A percentile compares a stretch with the other conserved stretches of the same genome.
Conservation (phyloP, 2,329 filamentous ascomycete species). For the Colletotrichum tabaci region DNA sequence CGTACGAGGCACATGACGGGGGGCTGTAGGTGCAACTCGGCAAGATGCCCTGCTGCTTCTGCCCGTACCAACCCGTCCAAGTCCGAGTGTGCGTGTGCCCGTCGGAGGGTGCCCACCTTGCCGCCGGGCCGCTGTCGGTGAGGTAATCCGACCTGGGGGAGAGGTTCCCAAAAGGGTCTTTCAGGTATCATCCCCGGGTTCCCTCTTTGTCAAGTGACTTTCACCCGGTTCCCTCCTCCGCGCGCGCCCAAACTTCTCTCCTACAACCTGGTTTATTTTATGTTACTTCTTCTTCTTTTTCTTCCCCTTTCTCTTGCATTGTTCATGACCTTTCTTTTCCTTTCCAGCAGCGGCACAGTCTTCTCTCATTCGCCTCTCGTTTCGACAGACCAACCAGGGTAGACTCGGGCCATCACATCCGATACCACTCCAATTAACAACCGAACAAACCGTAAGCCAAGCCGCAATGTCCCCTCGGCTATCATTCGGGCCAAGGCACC, state of each 20-base stretch:
- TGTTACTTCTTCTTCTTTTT: not conserved
- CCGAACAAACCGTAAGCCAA: slow-evolving; percentile 17
- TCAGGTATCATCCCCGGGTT: slow-evolving; percentile 42
- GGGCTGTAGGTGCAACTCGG: not conserved
- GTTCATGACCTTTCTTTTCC: not conserved
- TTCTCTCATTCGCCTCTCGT: not conserved
- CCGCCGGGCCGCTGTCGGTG: slow-evolving; percentile 42
- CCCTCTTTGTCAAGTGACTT: slow-evolving; percentile 20
- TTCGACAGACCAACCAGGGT: slow-evolving; percentile 12
- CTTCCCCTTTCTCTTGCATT: not conserved
- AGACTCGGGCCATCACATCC: not conserved
- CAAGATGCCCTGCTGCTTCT: not conserved
- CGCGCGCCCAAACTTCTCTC: slow-evolving; percentile 1
- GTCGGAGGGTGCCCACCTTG: slow-evolving; percentile 31
- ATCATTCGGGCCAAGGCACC: slow-evolving; percentile 28
- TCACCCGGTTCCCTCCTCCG: slow-evolving; percentile 17
- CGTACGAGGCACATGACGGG: not conserved
- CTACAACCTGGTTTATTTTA: not conserved
- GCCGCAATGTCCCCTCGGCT: not conserved
- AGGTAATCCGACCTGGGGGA: slow-evolving; percentile 37
- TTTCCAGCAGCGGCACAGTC: not conserved
- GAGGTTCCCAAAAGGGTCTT: slow-evolving; percentile 40
- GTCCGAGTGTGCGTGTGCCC: slow-evolving; percentile 10
- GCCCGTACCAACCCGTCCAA: slow-evolving; percentile 1
- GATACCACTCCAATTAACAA: not conserved